phyloP scores from a whole-genome alignment of 2,329 filamentous ascomycete species.

The Epichloe glyceriae region DNA sequence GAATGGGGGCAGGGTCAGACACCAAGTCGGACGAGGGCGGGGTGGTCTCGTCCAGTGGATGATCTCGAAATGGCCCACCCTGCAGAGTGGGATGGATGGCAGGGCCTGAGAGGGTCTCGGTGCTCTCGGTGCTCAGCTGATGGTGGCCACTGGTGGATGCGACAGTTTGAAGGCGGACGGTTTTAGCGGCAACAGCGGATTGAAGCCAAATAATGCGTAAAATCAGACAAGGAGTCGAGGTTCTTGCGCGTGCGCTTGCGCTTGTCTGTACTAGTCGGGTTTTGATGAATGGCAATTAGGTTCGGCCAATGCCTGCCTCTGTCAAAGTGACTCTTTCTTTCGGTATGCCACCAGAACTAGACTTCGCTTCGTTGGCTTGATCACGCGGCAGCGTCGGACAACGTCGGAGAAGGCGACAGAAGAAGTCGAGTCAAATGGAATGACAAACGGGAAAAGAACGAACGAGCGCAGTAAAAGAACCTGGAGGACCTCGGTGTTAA shows the following conservation, averaged over 20 bases:
- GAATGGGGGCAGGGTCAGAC: slow-evolving; percentile 4
- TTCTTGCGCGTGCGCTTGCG: neutral
- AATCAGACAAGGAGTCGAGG: neutral
- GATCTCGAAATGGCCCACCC: neutral
- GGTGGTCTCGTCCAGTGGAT: slow-evolving; percentile 4
- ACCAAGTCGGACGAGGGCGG: slow-evolving; percentile 3
- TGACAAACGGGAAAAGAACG: slow-evolving; percentile 1
- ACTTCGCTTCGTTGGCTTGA: neutral
- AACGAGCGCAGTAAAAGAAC: neutral
- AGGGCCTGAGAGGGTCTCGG: neutral
- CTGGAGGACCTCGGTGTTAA: neutral
- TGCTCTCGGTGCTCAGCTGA: neutral
- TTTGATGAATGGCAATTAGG: neutral
- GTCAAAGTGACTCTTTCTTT: neutral
- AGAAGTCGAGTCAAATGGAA: neutral
- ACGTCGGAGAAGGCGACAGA: slow-evolving; percentile 11
- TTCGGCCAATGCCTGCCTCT: neutral
- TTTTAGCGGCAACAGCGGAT: neutral
- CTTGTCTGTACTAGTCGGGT: neutral
- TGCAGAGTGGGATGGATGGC: slow-evolving; percentile 1
- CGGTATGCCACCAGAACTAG: neutral
- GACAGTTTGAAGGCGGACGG: neutral
- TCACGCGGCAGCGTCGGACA: slow-evolving; percentile 4
- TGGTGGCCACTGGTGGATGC: neutral
- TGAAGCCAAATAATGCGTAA: neutral